These are phyloP conservation scores for Pyricularia sp. DNA, from an alignment of 2,329 filamentous ascomycete species.

Conservation along the genomic window DNA sequence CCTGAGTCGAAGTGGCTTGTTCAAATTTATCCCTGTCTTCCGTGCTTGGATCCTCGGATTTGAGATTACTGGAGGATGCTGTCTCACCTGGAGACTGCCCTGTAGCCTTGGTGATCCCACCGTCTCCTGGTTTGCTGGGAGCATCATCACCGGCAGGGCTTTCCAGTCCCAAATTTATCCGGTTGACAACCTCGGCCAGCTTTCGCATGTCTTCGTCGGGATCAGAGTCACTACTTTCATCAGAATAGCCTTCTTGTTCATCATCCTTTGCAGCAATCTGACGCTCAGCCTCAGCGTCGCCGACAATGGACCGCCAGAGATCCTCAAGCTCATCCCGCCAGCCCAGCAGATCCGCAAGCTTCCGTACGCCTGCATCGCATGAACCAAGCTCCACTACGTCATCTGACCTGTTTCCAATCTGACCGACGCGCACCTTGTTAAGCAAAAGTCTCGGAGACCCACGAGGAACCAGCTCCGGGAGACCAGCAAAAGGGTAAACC, in stretches of 20 bases:
- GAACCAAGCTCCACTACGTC: slow-evolving; percentile 75
- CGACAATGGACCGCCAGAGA: slow-evolving; percentile 57
- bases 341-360: slow-evolving; percentile 65
- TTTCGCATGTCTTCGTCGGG: not conserved
- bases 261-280: slow-evolving; percentile 26
- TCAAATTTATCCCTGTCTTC: not conserved
- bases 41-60: not conserved
- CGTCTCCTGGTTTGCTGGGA: not conserved
- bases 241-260: slow-evolving; percentile 5
- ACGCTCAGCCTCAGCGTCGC: slow-evolving; percentile 42
- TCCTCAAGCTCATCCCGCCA: slow-evolving; percentile 76
- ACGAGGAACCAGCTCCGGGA: slow-evolving; percentile 52
- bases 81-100: not conserved
- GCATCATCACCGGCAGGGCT: not conserved
- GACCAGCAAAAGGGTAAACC: slow-evolving; percentile 74
- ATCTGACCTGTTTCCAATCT: slow-evolving; percentile 61
- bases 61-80: not conserved
- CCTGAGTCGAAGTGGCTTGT: not conserved
- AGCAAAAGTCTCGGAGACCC: slow-evolving; percentile 67
- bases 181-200: not conserved
- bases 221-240: not conserved
- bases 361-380: slow-evolving; percentile 70
- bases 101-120: not conserved
- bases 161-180: not conserved
- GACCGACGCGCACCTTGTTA: slow-evolving; percentile 74